These are phyloP conservation scores for Sinapis alba DNA, from an alignment of 441 rosid species.

Conservation along the genomic window DNA sequence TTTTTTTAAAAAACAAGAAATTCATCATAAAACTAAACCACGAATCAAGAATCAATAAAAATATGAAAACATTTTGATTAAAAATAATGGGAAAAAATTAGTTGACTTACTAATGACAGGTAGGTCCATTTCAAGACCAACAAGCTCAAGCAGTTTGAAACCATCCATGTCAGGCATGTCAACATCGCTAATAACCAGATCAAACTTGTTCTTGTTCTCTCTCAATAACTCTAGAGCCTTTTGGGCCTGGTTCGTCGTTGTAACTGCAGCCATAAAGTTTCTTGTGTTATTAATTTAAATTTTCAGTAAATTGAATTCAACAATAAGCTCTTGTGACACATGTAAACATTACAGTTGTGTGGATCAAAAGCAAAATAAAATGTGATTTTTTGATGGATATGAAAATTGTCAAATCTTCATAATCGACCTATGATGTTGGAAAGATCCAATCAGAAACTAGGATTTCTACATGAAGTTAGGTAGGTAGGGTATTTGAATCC, in stretches of 20 bases:
- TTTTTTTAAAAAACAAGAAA: conserved; percentile 7
- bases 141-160: conserved; percentile 71
- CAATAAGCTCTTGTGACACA: conserved; percentile 18
- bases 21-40: conserved; percentile 16
- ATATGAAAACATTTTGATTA: neutral
- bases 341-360: neutral
- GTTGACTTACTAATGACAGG: conserved; percentile 75
- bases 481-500: neutral
- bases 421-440: neutral
- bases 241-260: conserved; percentile 83
- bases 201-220: conserved; percentile 70
- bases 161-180: conserved; percentile 94
- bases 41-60: neutral
- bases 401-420: neutral
- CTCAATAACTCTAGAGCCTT: conserved; percentile 80
- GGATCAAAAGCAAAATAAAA: conserved; percentile 23
- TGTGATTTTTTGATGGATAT: neutral
- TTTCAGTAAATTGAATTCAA: conserved; percentile 14
- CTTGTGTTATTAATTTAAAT: neutral
- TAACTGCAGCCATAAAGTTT: conserved; percentile 55
- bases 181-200: conserved; percentile 80
- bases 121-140: conserved; percentile 84
- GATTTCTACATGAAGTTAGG: neutral
- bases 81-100: neutral
- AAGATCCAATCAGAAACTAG: conserved; percentile 21